phyloP scores from a whole-genome alignment of 1,139 yeast species.

The Yarrowia galli region DNA sequence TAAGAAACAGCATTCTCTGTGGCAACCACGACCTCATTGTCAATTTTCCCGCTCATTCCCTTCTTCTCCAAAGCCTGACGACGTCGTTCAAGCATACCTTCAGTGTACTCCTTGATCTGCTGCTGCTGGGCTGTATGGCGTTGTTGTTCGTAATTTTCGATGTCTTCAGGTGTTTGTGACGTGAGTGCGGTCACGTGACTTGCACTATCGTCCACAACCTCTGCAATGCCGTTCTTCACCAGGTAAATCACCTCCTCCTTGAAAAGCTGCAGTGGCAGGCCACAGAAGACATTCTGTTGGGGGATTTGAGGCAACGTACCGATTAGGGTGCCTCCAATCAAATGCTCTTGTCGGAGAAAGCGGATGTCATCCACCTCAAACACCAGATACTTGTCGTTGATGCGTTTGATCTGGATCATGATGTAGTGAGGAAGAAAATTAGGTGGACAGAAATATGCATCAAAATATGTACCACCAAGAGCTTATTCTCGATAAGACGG shows the following conservation, averaged over 20 bases:
- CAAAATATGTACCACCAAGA: neutral
- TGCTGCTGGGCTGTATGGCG: slow-evolving; percentile 41
- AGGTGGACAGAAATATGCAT: slow-evolving; percentile 12
- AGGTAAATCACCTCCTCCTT: slow-evolving; percentile 78
- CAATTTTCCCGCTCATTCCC: slow-evolving; percentile 40
- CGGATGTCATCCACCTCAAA: slow-evolving; percentile 62
- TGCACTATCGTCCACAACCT: slow-evolving; percentile 48
- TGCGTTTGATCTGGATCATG: slow-evolving; percentile 51
- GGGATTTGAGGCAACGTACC: slow-evolving; percentile 90
- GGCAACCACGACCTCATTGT: slow-evolving; percentile 35
- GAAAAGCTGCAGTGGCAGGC: slow-evolving; percentile 78
- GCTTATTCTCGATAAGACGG: slow-evolving; percentile 7
- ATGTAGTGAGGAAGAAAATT: slow-evolving; percentile 1
- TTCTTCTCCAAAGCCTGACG: slow-evolving; percentile 44
- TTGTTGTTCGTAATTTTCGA: slow-evolving; percentile 39
- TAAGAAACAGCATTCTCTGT: slow-evolving; percentile 25
- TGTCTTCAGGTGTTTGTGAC: slow-evolving; percentile 42
- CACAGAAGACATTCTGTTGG: slow-evolving; percentile 86
- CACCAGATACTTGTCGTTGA: slow-evolving; percentile 61
- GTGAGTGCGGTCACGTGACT: slow-evolving; percentile 47
- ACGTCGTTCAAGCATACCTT: slow-evolving; percentile 44
- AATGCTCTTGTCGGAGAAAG: slow-evolving; percentile 59
- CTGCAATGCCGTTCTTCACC: slow-evolving; percentile 53
- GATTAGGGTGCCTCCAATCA: slow-evolving; percentile 73
- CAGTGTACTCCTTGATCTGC: slow-evolving; percentile 44